Evolutionary conservation across 129 eudicot genomes (phyloP), one percentile per base, ranked within the genome.

Genomic region (Flaveria robusta): DNA sequence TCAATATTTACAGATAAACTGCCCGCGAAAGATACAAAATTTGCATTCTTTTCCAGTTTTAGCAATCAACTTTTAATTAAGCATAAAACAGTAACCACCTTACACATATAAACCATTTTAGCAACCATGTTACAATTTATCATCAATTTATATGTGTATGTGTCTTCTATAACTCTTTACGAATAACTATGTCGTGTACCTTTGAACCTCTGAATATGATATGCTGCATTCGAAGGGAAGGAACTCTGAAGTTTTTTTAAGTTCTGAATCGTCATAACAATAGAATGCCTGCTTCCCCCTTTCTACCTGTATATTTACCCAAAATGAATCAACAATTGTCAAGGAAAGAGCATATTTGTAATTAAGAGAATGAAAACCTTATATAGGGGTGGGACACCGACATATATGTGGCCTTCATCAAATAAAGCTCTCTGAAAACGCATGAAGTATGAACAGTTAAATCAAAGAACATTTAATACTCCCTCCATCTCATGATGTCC

Each of bases 301-400:
- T 83, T 91, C 97, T 41, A 91, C 99, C 99, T 95, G 82, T 54
- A 70, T 45, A 13, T 14, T 52, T 24, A 56, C 74, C 72, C 77
- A 74, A 81, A 41, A 52, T 27, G 62, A 74, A 78, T 74, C 47
- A 58, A 27, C 46, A 47, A 45, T 65, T 80, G 24, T 4, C 19
- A 1, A 7, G 41, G 1, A 80, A 74, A 72, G 34, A 46, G 14
- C 1, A 43, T 24, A 27, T 51, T 43, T 15, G 42, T 55, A 19
- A 49, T 37, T 37, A 22, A 66, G 42, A 45, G 9, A 65, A 68
- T 24, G 71, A 73, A 27, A 79, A 91, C 99, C 99, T 94, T 94
- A 73, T 91, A 94, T 39, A 94, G 78, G 49, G 99, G 99, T 47
- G 99, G 99, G 72, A 94, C 99, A 4, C 99, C 99, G 84, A 94